Evolutionary conservation across 345 rosid genomes (phyloP), one percentile per base, ranked within the genome.

Genomic region (Hevea brasiliensis): DNA sequence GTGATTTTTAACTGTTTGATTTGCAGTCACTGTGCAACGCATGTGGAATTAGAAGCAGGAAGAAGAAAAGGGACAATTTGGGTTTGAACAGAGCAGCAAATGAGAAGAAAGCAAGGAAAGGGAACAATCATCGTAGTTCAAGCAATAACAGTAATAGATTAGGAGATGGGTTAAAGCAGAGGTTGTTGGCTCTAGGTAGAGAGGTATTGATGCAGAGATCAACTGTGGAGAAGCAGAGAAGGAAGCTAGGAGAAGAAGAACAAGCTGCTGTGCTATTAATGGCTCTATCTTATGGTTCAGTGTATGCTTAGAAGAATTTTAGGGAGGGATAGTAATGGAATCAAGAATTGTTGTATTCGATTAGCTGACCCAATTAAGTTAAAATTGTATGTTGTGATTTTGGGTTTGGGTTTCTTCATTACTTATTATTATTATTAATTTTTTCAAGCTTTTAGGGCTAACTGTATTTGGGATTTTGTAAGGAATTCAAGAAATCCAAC

Each of bases 41-140:
- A 7, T 95, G 99, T 51, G 99, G 99, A 79, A 95, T 95, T 81
- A 87, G 94, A 70, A 95, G 96, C 88, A 85, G 94, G 84, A 95
- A 95, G 83, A 95, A 89, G 76, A 88, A 86, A 75, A 73, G 99
- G 32, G 87, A 86, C 2, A 79, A 82, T 53, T 41, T 86, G 44
- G 87, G 90, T 6, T 40, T 83, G 23, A 77, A 62, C 53, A 89
- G 86, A 41, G 80, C 66, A 71, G 69, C 71, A 23, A 12, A 73
- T 3, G 95, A 90, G 45, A 87, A 79, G 70, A 92, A 88, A 73
- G 53, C 83, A 42, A 85, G 75, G 47, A 87, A 74, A 77, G 37
- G 63, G 5, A 74, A 56, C 45, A 67, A 44, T 17, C 53, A 44
- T 48, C 55, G 61, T 0, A 83, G 53, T 7, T 55, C 27, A 9